Base-by-base conservation (phyloP, 1,284 basidiomycete genomes). In the Coniferiporia sulphurascens region DNA sequence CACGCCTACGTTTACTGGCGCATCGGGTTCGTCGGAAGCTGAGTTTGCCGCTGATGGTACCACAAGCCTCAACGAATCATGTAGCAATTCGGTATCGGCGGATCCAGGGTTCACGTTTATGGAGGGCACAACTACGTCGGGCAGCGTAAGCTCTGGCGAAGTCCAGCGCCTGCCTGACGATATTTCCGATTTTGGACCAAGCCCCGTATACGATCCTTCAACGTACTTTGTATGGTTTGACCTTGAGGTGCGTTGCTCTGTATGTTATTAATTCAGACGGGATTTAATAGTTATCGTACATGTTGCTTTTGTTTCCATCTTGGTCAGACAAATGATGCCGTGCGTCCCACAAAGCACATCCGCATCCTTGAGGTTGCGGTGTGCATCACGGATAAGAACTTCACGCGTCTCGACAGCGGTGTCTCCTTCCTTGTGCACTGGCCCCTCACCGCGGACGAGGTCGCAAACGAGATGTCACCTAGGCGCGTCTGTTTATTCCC, bases 191-290 rank as follows among this genome's bases (percentile, higher is more conserved):
- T 32, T 53, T 34, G 58, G 17, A 15, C 58, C 58, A 7, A 48
- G 27, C 17, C 43, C 54, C 4, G 54, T 60, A 17, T n/a, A 17
- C 9, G 59, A 57, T 21, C 60, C 55, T 13, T 48, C 49, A 15
- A 52, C 60, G 7, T 61, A 61, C 27, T 48, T 61, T 32, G 35
- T 61, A 6, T 61, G 60, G 60, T 58, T 61, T 35, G 60, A 61
- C n/a, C 45, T 61, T 5, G 60, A 61, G 60, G 60, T 58, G 32
- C 34, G 55, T 21, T 21, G 19, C 44, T n/a, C 19, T n/a, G 15
- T n/a, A 4, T 17, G 19, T 9, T 46, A 9, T 46, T 1, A n/a
- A 46, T 19, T 15, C 44, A 21, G 8, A 9, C 3, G n/a, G 17
- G 12, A n/a, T 46, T n/a, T 17, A 4, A 3, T n/a, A 21, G 15